Evolutionary conservation across 352 stramenopile genomes (phyloP).

Genomic region (Phytopythium vexans): DNA sequence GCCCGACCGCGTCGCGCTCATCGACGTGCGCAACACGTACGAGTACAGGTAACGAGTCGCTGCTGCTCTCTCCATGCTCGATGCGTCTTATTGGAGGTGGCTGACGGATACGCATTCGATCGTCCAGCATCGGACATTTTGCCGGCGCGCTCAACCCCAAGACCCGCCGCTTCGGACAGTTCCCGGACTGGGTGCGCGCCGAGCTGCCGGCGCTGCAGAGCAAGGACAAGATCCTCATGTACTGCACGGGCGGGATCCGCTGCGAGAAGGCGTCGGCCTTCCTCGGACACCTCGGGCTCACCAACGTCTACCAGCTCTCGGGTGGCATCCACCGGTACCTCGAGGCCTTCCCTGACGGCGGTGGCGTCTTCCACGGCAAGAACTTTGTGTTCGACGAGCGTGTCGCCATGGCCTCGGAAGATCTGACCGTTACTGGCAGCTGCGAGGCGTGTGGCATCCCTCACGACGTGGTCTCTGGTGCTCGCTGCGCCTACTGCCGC

Average conservation of each 20-base stretch:
- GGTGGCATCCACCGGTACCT: conserved; percentile 86
- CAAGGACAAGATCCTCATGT: conserved; percentile 84
- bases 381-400: conserved; percentile 88
- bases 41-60: conserved; percentile 33
- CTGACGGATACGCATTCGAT: not conserved
- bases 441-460: conserved; percentile 57
- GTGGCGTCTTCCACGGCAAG: conserved; percentile 72
- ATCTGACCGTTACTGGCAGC: conserved; percentile 51
- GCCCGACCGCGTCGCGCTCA: conserved; percentile 37
- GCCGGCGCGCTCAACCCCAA: conserved; percentile 69
- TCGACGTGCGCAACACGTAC: conserved; percentile 80
- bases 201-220: conserved; percentile 52
- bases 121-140: conserved; percentile 65
- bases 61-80: not conserved
- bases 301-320: conserved; percentile 74
- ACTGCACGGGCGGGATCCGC: conserved; percentile 82
- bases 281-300: conserved; percentile 62
- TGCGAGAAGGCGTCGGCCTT: conserved; percentile 84
- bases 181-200: conserved; percentile 60
- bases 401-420: conserved; percentile 57
- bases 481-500: conserved; percentile 73
- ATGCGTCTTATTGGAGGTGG: not conserved
- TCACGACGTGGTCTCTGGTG: conserved; percentile 61
- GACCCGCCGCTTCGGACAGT: conserved; percentile 77
- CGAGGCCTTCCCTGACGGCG: conserved; percentile 68